A percentile compares a stretch with the other conserved stretches of the same genome.
Conservation (phyloP, 2,329 filamentous ascomycete genomes). For the Penicillium sp. region DNA sequence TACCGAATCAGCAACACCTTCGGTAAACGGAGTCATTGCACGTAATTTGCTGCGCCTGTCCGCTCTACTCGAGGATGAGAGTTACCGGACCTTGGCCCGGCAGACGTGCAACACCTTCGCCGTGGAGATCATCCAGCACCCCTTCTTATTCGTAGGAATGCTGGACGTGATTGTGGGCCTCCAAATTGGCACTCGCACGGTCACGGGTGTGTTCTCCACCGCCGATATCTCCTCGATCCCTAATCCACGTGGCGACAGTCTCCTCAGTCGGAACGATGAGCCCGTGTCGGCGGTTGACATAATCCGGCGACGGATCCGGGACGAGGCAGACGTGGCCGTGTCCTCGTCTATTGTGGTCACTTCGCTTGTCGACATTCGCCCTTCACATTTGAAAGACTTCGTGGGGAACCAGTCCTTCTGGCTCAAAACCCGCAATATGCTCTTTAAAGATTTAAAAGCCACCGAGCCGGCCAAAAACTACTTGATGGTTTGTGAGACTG, state of each 20-base stretch:
- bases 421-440: slow-evolving; percentile 37
- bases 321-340: slow-evolving; percentile 32
- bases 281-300: slow-evolving; percentile 29
- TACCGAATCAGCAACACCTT: slow-evolving; percentile 89
- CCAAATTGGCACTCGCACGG: slow-evolving; percentile 64
- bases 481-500: slow-evolving; percentile 39
- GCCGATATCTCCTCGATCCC: slow-evolving; percentile 17
- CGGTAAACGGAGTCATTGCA: slow-evolving; percentile 83
- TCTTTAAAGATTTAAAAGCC: slow-evolving; percentile 39
- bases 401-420: slow-evolving; percentile 38
- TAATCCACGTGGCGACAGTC: slow-evolving; percentile 14
- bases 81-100: slow-evolving; percentile 63
- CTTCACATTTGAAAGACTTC: slow-evolving; percentile 34
- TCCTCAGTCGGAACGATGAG: slow-evolving; percentile 20
- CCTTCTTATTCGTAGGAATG: slow-evolving; percentile 83
- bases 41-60: slow-evolving; percentile 81
- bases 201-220: slow-evolving; percentile 55
- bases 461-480: slow-evolving; percentile 37
- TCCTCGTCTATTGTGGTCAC: slow-evolving; percentile 34
- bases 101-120: slow-evolving; percentile 83
- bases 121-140: slow-evolving; percentile 86
- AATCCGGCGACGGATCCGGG: slow-evolving; percentile 33
- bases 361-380: slow-evolving; percentile 39
- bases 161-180: slow-evolving; percentile 72
- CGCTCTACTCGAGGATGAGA: slow-evolving; percentile 63